These are phyloP conservation scores for Macrolepiota fuliginosa DNA, from an alignment of 768 basidiomycete genomes.

Conservation along the genomic window DNA sequence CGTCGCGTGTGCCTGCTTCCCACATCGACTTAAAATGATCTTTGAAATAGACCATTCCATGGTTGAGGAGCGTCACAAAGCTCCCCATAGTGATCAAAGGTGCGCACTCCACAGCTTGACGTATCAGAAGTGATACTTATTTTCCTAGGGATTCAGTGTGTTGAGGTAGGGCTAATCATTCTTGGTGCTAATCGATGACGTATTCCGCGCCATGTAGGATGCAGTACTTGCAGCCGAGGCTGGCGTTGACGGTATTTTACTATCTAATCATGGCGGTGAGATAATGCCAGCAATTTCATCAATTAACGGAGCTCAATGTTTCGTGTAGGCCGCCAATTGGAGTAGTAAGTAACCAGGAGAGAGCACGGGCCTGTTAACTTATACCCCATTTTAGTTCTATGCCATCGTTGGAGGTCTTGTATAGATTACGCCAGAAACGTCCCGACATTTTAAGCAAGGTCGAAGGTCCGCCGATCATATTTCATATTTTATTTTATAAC, in stretches of 20 bases:
- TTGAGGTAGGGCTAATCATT: conserved; percentile 41
- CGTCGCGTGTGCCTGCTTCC: conserved; percentile 7
- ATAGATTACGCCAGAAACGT: conserved; percentile 65
- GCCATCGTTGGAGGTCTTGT: conserved; percentile 76
- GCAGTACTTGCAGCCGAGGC: conserved; percentile 81
- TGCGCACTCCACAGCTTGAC: conserved; percentile 16
- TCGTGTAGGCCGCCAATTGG: conserved; percentile 67
- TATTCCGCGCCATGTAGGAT: conserved; percentile 50
- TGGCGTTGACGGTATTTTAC: conserved; percentile 83
- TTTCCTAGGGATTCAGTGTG: conserved; percentile 64
- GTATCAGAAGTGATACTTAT: background rate
- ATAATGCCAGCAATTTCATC: conserved; percentile 1
- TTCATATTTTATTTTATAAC: background rate
- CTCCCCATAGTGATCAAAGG: conserved; percentile 79
- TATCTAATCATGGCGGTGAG: conserved; percentile 90
- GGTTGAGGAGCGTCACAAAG: conserved; percentile 67
- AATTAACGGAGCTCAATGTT: background rate
- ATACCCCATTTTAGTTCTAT: conserved; percentile 49
- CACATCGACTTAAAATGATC: background rate
- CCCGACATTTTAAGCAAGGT: conserved; percentile 73
- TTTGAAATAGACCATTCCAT: conserved; percentile 62
- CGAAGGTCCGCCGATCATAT: conserved; percentile 46
- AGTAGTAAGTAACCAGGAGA: conserved; percentile 52
- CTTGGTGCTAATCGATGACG: background rate
- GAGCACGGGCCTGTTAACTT: conserved; percentile 15